A percentile compares a stretch with the other conserved stretches of the same genome.
Evolutionary conservation across 495 filamentous ascomycete species (phyloP).

Genomic region (Penicillium lagena): DNA sequence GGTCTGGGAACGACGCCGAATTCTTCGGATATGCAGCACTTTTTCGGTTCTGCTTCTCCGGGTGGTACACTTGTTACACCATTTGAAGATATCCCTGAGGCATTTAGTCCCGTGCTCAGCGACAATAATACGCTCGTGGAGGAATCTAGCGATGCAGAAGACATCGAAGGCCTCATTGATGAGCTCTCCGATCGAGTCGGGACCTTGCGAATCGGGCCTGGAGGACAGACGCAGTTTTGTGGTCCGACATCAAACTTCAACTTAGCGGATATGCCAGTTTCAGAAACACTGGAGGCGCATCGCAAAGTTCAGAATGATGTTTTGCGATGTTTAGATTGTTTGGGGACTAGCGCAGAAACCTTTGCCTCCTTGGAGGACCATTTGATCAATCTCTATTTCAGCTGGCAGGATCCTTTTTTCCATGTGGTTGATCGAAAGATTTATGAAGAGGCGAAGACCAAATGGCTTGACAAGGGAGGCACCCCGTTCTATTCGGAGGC

Average conservation of each 20-base stretch:
- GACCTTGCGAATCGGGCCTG: constrained; percentile 14
- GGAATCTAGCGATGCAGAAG: neutral
- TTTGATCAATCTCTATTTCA: constrained; percentile 26
- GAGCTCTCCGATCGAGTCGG: constrained; percentile 22
- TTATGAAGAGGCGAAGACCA: constrained; percentile 10
- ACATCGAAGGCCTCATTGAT: constrained; percentile 8
- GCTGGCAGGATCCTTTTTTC: constrained; percentile 28
- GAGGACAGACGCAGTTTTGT: constrained; percentile 6
- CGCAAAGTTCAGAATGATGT: constrained; percentile 5
- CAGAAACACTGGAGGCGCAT: neutral
- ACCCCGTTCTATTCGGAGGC: constrained; percentile 28
- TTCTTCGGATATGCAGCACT: neutral
- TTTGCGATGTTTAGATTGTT: constrained; percentile 1
- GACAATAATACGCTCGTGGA: neutral
- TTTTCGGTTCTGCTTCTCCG: neutral
- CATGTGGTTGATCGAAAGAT: constrained; percentile 24
- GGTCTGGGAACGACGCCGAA: neutral
- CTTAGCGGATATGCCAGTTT: constrained; percentile 8
- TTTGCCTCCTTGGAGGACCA: constrained; percentile 19
- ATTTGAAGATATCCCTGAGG: neutral
- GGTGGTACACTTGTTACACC: neutral
- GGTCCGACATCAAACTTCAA: constrained; percentile 18
- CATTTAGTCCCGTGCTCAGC: neutral
- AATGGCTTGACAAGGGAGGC: constrained; percentile 8
- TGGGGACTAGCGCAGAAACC: constrained; percentile 10